Evolutionary conservation across 129 eudicot genomes (phyloP), one percentile per base, ranked within the genome.

Genomic region (Pittosporum tobira): DNA sequence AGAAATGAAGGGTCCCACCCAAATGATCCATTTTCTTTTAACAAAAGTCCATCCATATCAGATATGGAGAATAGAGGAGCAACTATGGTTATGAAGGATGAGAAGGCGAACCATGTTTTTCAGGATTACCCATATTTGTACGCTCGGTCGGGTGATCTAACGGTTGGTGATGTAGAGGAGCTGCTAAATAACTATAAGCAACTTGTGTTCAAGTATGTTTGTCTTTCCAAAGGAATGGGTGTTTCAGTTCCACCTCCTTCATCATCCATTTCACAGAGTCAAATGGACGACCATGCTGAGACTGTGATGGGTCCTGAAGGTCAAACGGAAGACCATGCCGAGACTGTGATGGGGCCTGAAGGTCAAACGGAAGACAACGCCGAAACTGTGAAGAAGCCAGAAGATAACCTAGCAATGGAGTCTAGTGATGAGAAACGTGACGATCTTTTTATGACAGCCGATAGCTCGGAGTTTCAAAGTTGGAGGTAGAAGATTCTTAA

Each of bases 61-160:
- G 95, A 83, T 64, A 73, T 91, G 36, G 98, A 86, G 82, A 79
- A 76, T 73, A 79, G 72, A 72, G 98, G 98, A 18, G 95, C 89
- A 18, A 58, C 30, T 26, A 68, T 78, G 68, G 62, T 90, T 51
- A 25, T 85, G 70, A 90, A 80, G 67, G 94, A 90, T 25, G 84
- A 76, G 23, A 74, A 51, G 0, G 65, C 58, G 26, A 61, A 26
- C 19, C 81, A 67, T 24, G 69, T 78, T 16, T 83, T 91, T 54
- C 75, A 43, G 65, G 75, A 76, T 11, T 91, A 83, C 42, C 98
- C 94, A 0, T 83, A 75, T 48, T 61, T 83, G 62, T 83, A 83
- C 37, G 78, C 98, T 25, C 72, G 61, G 66, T 76, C 79, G 20
- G 96, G 90, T 67, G 96, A 91, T 76, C 66, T 91, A 55, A 86